phyloP scores from a whole-genome alignment of 306 rosid species.

The Acacia acuminata region DNA sequence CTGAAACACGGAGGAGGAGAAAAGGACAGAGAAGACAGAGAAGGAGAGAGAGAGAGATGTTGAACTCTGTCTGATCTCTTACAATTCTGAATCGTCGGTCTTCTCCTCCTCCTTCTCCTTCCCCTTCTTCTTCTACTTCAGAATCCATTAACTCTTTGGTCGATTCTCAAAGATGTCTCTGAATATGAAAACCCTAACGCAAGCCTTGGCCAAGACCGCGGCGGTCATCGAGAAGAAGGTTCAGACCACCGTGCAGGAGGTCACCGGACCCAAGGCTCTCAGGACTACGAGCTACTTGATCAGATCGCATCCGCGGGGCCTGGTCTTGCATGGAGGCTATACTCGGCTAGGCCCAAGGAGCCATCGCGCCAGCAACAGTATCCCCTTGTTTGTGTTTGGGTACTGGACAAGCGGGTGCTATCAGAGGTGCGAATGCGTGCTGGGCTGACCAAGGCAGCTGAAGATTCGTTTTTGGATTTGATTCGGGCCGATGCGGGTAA shows the following conservation, averaged over 20 bases:
- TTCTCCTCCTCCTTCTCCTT: background rate
- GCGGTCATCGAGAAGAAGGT: constrained; percentile 93
- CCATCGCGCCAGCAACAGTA: constrained; percentile 82
- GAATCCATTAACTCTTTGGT: background rate
- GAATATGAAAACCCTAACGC: constrained; percentile 95
- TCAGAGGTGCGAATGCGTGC: constrained; percentile 73
- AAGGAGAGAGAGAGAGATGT: background rate
- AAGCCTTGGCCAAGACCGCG: constrained; percentile 95
- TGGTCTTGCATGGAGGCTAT: constrained; percentile 77
- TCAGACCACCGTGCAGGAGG: constrained; percentile 93
- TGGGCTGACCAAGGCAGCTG: constrained; percentile 76
- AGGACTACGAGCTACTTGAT: constrained; percentile 84
- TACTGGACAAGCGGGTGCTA: constrained; percentile 73
- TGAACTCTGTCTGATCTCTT: background rate
- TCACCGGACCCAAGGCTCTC: constrained; percentile 93
- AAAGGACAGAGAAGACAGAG: background rate
- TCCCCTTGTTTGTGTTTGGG: constrained; percentile 89
- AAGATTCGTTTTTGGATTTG: constrained; percentile 83
- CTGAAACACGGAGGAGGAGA: background rate
- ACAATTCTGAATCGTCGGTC: background rate
- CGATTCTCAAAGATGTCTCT: constrained; percentile 53
- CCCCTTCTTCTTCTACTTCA: background rate
- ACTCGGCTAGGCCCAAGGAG: constrained; percentile 80
- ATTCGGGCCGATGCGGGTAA: constrained; percentile 80
- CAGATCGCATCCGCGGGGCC: constrained; percentile 99